A percentile compares a stretch with the other conserved stretches of the same genome.
phyloP scores from a whole-genome alignment of 179 eudicot genomes.

The Spergularia azorica region DNA sequence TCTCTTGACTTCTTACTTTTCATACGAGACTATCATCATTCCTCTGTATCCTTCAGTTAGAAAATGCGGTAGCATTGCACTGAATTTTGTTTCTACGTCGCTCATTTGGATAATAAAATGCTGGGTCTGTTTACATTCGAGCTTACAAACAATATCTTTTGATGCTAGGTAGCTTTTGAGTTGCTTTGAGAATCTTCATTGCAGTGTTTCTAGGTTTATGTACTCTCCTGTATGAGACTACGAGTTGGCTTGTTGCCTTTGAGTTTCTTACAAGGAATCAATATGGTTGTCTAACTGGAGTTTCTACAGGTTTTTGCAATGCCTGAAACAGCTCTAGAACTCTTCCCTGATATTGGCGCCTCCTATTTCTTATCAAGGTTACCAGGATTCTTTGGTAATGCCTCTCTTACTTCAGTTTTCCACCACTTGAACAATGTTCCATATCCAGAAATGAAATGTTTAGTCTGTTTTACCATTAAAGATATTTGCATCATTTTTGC shows the following conservation, averaged over 20 bases:
- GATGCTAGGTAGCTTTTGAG: neutral
- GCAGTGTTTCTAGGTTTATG: no score
- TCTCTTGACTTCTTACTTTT: conserved; percentile 4
- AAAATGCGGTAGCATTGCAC: neutral
- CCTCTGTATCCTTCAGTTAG: neutral
- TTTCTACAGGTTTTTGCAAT: conserved; percentile 74
- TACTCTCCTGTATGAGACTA: no score
- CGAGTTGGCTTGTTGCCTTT: neutral
- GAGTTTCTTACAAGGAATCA: neutral
- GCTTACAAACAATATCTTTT: neutral
- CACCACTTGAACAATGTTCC: conserved; percentile 2
- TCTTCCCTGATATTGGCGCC: conserved; percentile 90
- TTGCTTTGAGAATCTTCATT: neutral
- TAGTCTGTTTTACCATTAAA: neutral
- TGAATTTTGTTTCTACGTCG: neutral
- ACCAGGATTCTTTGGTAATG: conserved; percentile 87
- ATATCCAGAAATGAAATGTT: neutral
- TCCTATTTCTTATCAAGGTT: conserved; percentile 83
- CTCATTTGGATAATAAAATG: neutral
- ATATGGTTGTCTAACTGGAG: conserved; percentile 17
- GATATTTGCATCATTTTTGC: neutral
- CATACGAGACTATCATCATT: neutral
- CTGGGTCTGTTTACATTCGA: neutral
- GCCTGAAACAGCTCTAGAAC: conserved; percentile 95
- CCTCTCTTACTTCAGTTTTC: neutral